Conservation (phyloP, 768 basidiomycete genomes). For the Obba rivulosa region DNA sequence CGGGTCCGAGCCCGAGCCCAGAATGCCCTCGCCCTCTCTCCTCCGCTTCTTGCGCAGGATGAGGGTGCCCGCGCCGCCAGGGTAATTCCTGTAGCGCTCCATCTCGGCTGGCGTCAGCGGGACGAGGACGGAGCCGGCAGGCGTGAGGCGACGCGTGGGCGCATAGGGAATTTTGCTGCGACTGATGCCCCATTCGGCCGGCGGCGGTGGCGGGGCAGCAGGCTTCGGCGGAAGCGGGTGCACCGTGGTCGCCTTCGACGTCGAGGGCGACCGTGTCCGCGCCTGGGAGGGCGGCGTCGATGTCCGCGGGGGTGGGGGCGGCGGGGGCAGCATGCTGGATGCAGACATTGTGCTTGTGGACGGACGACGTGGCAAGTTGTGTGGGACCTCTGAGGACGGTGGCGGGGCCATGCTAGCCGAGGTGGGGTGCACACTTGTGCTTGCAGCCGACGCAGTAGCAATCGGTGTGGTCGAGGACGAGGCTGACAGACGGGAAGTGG, state of each 20-base stretch:
- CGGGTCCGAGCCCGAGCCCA: neutral
- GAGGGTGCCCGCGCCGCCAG: constrained; percentile 46
- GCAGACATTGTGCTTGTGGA: too few relatives aligned
- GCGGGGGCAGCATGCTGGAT: constrained; percentile 10
- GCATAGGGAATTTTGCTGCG: constrained; percentile 49
- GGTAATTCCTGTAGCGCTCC: constrained; percentile 50
- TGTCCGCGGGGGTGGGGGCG: constrained; percentile 3
- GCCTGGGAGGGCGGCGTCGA: constrained; percentile 8
- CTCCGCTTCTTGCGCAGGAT: constrained; percentile 48
- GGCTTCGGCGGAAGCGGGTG: constrained; percentile 13
- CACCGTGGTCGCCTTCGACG: too few relatives aligned
- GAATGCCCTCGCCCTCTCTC: constrained; percentile 26
- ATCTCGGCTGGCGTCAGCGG: constrained; percentile 64
- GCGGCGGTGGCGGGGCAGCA: constrained; percentile 9
- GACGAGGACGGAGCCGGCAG: constrained; percentile 53
- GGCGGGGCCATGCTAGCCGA: constrained; percentile 4
- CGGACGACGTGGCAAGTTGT: neutral
- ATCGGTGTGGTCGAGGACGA: constrained; percentile 2
- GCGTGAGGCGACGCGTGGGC: constrained; percentile 56
- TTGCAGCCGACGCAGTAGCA: constrained; percentile 1
- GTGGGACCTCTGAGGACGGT: constrained; percentile 13
- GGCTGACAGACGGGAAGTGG: constrained; percentile 5
- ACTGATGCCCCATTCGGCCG: constrained; percentile 6
- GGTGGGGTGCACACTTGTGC: neutral
- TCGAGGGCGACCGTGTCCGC: too few relatives aligned